Evolutionary conservation across 352 stramenopile species (phyloP), one percentile per base, ranked within the genome.

Genomic region (Phytophthora meadii): DNA sequence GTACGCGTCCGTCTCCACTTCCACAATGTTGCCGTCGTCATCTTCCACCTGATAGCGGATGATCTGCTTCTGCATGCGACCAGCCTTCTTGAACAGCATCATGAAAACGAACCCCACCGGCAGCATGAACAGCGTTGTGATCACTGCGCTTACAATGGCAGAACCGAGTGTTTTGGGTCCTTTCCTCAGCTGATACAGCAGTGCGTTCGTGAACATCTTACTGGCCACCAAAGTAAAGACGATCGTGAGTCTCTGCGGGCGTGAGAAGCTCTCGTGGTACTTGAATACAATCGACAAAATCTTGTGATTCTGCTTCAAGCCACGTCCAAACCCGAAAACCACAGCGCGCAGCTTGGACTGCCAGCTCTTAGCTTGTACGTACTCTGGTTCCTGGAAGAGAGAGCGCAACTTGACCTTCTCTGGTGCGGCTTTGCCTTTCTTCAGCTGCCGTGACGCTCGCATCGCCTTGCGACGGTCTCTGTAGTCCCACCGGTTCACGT

Each of bases 61-160:
- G 6, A 91, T 28, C 46, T 87, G 91, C 28, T 77, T 81, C 24
- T 91, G 74, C 48, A 76, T 72, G 6, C 75, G 70, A 2, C 75
- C 84, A 5, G 84, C 80, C 47, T 89, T 89, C 52, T 90, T 90
- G 61, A 89, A 93, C 70, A 93, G 84, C 17, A 86, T 70, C 40
- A 89, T 65, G 47, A 93, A 87, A 24, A 82, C 73, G 39, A 90
- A 76, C 11, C 74, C 77, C 0, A 93, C 71, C 0, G 84, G 84
- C 0, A 91, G 66, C 79, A 91, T 88, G 42, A 74, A 88, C 15
- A 93, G 7, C 3, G 79, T 82, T 19, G 82, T 81, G n/a, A 93
- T 44, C 1, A 90, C n/a, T 0, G 74, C 84, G 0, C 68, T 76
- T 9, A 93, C 80, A 37, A 91, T 58, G 46, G 77, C 76, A 14